Evolutionary conservation across 257 asterid species (phyloP).

Genomic region (Forsythia viridissima): DNA sequence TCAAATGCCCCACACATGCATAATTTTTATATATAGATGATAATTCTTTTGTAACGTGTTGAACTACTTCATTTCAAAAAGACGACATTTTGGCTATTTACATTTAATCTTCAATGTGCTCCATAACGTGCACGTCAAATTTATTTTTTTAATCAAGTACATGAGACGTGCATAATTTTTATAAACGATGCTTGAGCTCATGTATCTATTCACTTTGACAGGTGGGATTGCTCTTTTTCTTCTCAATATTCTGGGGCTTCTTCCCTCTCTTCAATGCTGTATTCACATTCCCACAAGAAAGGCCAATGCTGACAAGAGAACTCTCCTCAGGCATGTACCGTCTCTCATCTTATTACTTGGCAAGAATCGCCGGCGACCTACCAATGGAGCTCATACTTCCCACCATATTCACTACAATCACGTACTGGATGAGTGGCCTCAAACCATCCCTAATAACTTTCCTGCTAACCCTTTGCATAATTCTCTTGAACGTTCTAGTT

Average conservation of each 20-base stretch:
- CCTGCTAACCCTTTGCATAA: conserved; percentile 48
- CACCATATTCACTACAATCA: conserved; percentile 56
- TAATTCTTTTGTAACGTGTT: background rate
- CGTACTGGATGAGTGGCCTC: conserved; percentile 92
- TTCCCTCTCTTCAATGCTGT: conserved; percentile 71
- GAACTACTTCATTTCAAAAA: background rate
- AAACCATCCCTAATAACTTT: conserved; percentile 60
- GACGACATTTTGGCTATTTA: too few relatives aligned
- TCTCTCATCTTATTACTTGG: conserved; percentile 72
- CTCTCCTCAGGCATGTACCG: conserved; percentile 79
- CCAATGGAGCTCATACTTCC: conserved; percentile 93
- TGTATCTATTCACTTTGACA: conserved; percentile 15
- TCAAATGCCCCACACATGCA: too few relatives aligned
- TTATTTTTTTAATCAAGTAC: too few relatives aligned
- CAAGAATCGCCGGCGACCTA: conserved; percentile 65
- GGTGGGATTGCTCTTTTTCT: conserved; percentile 87
- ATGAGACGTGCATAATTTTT: background rate
- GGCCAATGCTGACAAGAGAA: conserved; percentile 60
- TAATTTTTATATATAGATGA: too few relatives aligned
- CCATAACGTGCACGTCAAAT: background rate
- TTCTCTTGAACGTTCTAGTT: conserved; percentile 71
- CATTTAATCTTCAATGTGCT: background rate
- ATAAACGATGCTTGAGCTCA: background rate
- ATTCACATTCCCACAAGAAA: conserved; percentile 77
- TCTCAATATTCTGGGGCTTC: conserved; percentile 90